These are phyloP conservation scores for Daedalea quercina DNA, from an alignment of 768 basidiomycete genomes.

Conservation along the genomic window DNA sequence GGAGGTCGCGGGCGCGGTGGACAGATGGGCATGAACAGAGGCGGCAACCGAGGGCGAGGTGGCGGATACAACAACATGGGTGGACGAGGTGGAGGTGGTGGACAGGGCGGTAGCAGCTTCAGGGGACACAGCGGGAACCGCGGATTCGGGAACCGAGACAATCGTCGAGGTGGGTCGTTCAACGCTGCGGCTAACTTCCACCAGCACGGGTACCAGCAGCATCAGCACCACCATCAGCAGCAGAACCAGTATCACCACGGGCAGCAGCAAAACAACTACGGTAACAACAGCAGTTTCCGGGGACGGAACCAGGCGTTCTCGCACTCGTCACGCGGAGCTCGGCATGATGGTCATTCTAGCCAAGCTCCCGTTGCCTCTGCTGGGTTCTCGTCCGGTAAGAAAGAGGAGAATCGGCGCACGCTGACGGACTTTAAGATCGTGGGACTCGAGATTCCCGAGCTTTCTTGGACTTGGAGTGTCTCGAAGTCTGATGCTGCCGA, in stretches of 20 bases:
- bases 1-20: conserved; percentile 39
- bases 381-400: conserved; percentile 48
- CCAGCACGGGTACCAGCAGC: conserved; percentile 26
- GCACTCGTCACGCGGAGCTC: conserved; percentile 29
- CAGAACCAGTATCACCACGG: conserved; percentile 29
- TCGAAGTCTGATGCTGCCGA: conserved; percentile 26
- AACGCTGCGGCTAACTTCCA: conserved; percentile 34
- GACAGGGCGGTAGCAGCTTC: conserved; percentile 37
- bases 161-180: conserved; percentile 64
- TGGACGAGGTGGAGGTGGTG: conserved; percentile 38
- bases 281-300: conserved; percentile 33
- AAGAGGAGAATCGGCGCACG: conserved; percentile 84
- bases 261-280: conserved; percentile 21
- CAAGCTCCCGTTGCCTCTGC: conserved; percentile 23
- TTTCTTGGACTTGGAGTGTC: conserved; percentile 86
- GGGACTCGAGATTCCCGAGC: conserved; percentile 76
- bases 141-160: conserved; percentile 58
- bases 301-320: conserved; percentile 56
- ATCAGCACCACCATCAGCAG: conserved; percentile 30
- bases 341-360: conserved; percentile 27
- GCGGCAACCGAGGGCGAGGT: conserved; percentile 28
- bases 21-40: conserved; percentile 26
- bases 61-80: conserved; percentile 31
- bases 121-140: conserved; percentile 62
- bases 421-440: conserved; percentile 98